These are phyloP conservation scores for Scedosporium minutisporum DNA, from an alignment of 2,329 filamentous ascomycete species.

Conservation along the genomic window DNA sequence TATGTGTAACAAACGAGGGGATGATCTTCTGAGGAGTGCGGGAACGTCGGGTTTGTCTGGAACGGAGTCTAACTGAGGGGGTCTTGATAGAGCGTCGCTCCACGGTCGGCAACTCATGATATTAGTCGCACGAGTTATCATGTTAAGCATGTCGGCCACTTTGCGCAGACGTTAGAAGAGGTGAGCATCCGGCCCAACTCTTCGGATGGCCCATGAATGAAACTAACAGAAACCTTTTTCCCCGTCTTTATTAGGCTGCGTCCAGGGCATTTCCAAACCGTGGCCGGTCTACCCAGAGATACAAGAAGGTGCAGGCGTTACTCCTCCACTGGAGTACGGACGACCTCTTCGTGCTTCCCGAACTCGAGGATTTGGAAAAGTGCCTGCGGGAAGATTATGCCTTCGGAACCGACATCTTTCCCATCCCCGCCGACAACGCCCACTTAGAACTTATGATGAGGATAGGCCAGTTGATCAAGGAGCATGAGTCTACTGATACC, in stretches of 20 bases:
- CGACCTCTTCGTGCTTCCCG: slow-evolving; percentile 48
- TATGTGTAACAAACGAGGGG: neutral
- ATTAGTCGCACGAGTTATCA: slow-evolving; percentile 49
- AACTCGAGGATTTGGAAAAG: slow-evolving; percentile 46
- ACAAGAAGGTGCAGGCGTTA: slow-evolving; percentile 44
- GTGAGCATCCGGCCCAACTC: slow-evolving; percentile 23
- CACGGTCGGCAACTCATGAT: slow-evolving; percentile 41
- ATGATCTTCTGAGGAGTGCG: neutral
- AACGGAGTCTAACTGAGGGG: slow-evolving; percentile 1
- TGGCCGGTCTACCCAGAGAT: slow-evolving; percentile 41
- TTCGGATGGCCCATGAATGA: neutral
- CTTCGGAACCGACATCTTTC: slow-evolving; percentile 47
- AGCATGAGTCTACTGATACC: slow-evolving; percentile 44
- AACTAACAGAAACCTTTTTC: neutral
- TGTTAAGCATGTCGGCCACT: slow-evolving; percentile 45
- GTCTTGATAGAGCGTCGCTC: slow-evolving; percentile 10
- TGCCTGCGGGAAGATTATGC: slow-evolving; percentile 45
- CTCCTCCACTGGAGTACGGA: slow-evolving; percentile 49
- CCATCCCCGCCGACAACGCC: slow-evolving; percentile 48
- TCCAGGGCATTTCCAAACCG: slow-evolving; percentile 46
- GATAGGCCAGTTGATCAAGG: slow-evolving; percentile 46
- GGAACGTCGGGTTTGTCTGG: neutral
- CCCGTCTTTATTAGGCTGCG: slow-evolving; percentile 33
- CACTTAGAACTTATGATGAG: slow-evolving; percentile 50
- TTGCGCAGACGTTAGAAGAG: slow-evolving; percentile 44